Conservation (phyloP, 225 moss, liverwort and hornwort genomes). For the Marchantia paleacea region DNA sequence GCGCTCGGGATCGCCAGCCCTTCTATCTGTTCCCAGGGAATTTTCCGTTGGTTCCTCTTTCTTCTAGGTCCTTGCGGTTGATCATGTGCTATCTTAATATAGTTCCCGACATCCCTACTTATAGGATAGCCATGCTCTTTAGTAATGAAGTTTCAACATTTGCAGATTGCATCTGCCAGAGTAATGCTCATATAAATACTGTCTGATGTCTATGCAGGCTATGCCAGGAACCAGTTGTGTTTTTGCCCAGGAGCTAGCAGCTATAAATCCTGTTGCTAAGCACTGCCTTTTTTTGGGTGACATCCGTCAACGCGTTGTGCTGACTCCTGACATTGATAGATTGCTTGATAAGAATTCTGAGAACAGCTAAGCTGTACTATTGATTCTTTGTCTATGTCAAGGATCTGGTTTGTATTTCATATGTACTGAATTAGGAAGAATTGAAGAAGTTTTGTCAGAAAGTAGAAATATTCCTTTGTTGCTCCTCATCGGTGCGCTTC, state of each 20-base stretch:
- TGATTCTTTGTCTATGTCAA: not conserved
- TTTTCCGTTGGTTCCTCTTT: no score
- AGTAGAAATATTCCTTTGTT: no score
- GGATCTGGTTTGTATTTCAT: not conserved
- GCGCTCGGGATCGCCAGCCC: no score
- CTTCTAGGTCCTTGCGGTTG: not conserved
- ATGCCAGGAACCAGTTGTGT: slow-evolving; percentile 80
- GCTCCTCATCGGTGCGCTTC: no score
- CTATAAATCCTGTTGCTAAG: slow-evolving; percentile 60
- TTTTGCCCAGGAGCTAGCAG: slow-evolving; percentile 85
- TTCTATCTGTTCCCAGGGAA: no score
- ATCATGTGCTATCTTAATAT: not conserved
- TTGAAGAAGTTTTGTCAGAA: no score
- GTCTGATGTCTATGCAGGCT: slow-evolving; percentile 30
- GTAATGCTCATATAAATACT: no score
- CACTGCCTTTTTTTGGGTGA: slow-evolving; percentile 80
- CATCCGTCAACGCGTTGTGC: slow-evolving; percentile 65
- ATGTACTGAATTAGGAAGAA: no score
- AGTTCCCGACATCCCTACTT: no score
- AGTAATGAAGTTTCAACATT: no score
- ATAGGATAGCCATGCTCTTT: no score
- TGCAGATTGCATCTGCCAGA: no score
- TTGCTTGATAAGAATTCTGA: slow-evolving; percentile 40
- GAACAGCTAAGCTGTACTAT: not conserved
- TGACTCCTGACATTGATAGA: slow-evolving; percentile 63